phyloP scores from a whole-genome alignment of 2,329 filamentous ascomycete species.

The Xylariaceae sp. region DNA sequence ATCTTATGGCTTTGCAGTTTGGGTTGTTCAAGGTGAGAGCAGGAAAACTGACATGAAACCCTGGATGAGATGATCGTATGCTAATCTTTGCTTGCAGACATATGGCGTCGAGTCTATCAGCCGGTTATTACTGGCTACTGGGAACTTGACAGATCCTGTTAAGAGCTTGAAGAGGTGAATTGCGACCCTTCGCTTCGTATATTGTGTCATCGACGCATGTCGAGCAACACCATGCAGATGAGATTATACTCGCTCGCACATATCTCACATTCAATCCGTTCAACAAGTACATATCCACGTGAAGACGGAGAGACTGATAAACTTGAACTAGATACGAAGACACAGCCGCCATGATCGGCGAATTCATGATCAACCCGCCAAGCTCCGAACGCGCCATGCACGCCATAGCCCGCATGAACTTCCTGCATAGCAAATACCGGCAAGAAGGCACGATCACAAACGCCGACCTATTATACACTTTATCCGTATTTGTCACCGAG shows the following conservation, averaged over 20 bases:
- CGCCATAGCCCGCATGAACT: slow-evolving; percentile 49
- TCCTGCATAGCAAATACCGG: slow-evolving; percentile 46
- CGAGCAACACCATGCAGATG: too few relatives aligned
- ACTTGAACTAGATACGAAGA: slow-evolving; percentile 46
- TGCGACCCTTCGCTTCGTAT: too few relatives aligned
- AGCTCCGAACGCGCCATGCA: slow-evolving; percentile 45
- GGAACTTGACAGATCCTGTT: slow-evolving; percentile 42
- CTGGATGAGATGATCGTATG: too few relatives aligned
- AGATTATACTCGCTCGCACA: neutral
- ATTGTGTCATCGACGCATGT: too few relatives aligned
- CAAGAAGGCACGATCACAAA: slow-evolving; percentile 46
- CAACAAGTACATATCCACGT: too few relatives aligned
- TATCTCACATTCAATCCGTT: too few relatives aligned
- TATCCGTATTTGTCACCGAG: slow-evolving; percentile 68
- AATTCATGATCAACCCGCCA: slow-evolving; percentile 45
- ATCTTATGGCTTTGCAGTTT: slow-evolving; percentile 39
- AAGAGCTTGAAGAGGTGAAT: slow-evolving; percentile 43
- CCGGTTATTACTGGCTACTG: slow-evolving; percentile 39
- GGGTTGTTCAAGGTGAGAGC: slow-evolving; percentile 44
- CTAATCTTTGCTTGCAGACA: slow-evolving; percentile 32
- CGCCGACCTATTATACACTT: slow-evolving; percentile 48
- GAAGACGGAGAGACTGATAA: too few relatives aligned
- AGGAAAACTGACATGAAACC: too few relatives aligned
- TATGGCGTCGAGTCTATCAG: slow-evolving; percentile 44
- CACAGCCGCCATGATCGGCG: slow-evolving; percentile 41